A percentile compares a stretch with the other conserved stretches of the same genome.
phyloP scores from a whole-genome alignment of 2,329 filamentous ascomycete species.

The Thyridium curvatum region DNA sequence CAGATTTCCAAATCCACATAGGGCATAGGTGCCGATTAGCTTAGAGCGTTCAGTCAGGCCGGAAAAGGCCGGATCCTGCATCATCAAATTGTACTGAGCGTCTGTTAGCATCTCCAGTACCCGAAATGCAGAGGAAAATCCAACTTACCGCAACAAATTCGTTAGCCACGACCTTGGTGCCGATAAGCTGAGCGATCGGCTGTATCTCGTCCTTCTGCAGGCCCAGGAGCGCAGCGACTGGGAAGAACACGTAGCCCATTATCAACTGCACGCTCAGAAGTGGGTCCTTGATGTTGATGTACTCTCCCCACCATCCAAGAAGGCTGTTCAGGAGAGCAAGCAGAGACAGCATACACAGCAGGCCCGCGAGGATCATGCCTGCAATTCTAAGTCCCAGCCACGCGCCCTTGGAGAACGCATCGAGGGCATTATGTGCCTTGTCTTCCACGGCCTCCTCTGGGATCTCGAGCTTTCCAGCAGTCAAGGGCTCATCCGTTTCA shows the following conservation, averaged over 20 bases:
- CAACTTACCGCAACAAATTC: neutral
- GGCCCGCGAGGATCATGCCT: constrained; percentile 65
- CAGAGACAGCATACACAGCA: constrained; percentile 68
- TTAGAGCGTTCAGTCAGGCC: constrained; percentile 59
- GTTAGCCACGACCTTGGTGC: neutral
- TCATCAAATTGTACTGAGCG: constrained; percentile 8
- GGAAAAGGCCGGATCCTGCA: constrained; percentile 41
- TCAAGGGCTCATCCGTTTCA: constrained; percentile 66
- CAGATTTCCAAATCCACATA: constrained; percentile 76
- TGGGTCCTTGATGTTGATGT: constrained; percentile 59
- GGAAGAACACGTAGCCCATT: constrained; percentile 66
- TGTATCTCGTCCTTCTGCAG: constrained; percentile 44
- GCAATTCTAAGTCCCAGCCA: constrained; percentile 73
- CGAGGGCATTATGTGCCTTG: constrained; percentile 57
- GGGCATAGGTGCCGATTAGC: constrained; percentile 73
- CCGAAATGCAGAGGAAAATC: neutral
- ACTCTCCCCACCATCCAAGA: constrained; percentile 67
- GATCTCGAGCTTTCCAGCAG: constrained; percentile 60
- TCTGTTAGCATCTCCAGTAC: neutral
- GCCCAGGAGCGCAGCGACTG: constrained; percentile 64
- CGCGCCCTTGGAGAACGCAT: constrained; percentile 68
- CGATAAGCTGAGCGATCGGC: neutral
- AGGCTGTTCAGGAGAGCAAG: constrained; percentile 61
- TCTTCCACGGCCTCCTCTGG: constrained; percentile 61
- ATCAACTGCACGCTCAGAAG: constrained; percentile 63